Evolutionary conservation across 192 early-diverging fungal genomes (phyloP), one percentile per base, ranked within the genome.

Genomic region (Linnemannia hyalina): DNA sequence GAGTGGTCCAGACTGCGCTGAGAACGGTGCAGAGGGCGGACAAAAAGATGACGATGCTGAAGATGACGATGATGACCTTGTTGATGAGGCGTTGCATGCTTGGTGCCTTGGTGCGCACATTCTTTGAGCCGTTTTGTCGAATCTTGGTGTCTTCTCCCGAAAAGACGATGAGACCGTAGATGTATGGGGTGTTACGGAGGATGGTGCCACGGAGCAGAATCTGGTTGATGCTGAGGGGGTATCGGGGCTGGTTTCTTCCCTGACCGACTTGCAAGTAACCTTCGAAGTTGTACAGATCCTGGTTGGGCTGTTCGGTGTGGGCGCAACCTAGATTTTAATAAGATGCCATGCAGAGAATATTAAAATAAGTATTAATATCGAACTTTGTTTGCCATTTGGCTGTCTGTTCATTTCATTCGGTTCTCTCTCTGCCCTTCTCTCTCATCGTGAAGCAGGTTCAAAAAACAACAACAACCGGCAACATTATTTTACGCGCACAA

Each of bases 231-330:
- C 96, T 95, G 36, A 97, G 90, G 4, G 96, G 92, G 49, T 89
- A 89, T n/a, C 91, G 85, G 15, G 80, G 74, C 8, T 81, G 65
- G 42, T 79, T 74, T 26, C 74, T 77, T 55, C 83, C 86, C 55
- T 88, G 88, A 70, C 87, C 87, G 20, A 95, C 68, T 82, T 95
- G 90, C 74, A 96, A 88, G 80, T 89, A 95, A 18, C 96, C 96
- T 70, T 97, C 96, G 87, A 97, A 96, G 88, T 91, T 93, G 91
- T 97, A 96, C 57, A 97, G 84, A 78, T 97, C 95, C 35, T 94
- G 91, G 74, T 95, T 95, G 40, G 96, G 94, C 47, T 91, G 88
- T 89, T 97, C 96, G 0, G 95, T 92, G 18, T 93, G 90, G 23
- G 95, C 84, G 41, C 75, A 85, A 54, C 81, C 89, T 89, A 81